Base-by-base conservation (phyloP, 1,284 basidiomycete species). In the Hymenochaete sp. region DNA sequence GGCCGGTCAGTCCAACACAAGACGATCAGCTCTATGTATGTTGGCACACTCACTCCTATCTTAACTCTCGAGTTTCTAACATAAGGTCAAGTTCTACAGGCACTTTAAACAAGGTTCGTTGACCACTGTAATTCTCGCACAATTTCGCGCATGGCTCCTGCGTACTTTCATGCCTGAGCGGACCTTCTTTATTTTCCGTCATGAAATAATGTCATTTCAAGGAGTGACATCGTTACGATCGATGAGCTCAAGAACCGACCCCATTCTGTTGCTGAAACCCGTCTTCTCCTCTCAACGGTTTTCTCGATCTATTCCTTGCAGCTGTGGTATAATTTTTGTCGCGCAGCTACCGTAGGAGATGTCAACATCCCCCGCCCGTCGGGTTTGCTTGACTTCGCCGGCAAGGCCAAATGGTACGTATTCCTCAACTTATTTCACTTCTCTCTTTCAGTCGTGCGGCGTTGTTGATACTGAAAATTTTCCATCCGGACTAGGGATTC, bases 81-180 rank as follows among this genome's bases (percentile, higher is more conserved):
- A 18, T 21, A 24, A n/a, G 8, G 29, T 32, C 10, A 59, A 95
- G 92, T 95, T 95, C 72, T 96, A 97, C 73, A 77, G 75, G 57
- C 78, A 83, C 62, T 96, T 73, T 75, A 97, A 96, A 73, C 91
- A 93, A 72, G 86, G 86, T 84, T 46, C 29, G 60, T 49, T 4
- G n/a, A 38, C 49, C 37, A 41, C 13, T 24, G 32, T 19, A 9
- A 36, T 43, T 22, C 21, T 18, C 13, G 22, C 32, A n/a, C n/a
- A n/a, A n/a, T n/a, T n/a, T n/a, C n/a, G n/a, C n/a, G n/a, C n/a
- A n/a, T n/a, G n/a, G n/a, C n/a, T n/a, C n/a, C n/a, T n/a, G n/a
- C n/a, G n/a, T n/a, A n/a, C n/a, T n/a, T n/a, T n/a, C n/a, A n/a
- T n/a, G n/a, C n/a, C n/a, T n/a, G n/a, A n/a, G n/a, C n/a, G n/a